These are phyloP conservation scores for Hamamelis virginiana DNA, from an alignment of 164 flowering plant genomes.

Conservation along the genomic window DNA sequence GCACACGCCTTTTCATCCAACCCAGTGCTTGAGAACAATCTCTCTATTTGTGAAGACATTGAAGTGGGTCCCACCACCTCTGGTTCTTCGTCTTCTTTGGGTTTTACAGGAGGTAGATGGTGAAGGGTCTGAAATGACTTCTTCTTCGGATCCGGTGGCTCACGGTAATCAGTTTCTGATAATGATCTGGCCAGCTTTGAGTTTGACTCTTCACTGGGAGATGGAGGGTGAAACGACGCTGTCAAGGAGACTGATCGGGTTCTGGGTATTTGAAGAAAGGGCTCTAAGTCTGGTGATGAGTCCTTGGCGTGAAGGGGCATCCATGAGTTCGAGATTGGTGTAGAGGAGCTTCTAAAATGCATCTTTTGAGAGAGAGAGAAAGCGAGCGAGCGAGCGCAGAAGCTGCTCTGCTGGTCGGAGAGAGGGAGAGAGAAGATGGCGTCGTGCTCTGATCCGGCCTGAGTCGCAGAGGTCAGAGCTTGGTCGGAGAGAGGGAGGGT, in stretches of 20 bases:
- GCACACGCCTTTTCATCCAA: conserved; percentile 13
- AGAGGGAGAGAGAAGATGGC: too few species aligned
- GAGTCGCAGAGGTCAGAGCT: too few species aligned
- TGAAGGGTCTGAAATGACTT: not conserved
- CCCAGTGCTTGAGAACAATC: conserved; percentile 20
- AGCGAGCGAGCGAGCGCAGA: too few species aligned
- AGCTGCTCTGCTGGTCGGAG: too few species aligned
- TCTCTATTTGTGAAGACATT: not conserved
- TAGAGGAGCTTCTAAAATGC: conserved; percentile 41
- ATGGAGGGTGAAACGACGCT: not conserved
- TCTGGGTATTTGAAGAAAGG: conserved; percentile 7
- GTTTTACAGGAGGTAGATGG: not conserved
- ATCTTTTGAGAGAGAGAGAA: too few species aligned
- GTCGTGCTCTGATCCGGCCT: too few species aligned
- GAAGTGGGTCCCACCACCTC: conserved; percentile 2
- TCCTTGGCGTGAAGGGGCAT: conserved; percentile 7
- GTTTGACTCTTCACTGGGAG: conserved; percentile 1
- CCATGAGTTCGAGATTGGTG: conserved; percentile 35
- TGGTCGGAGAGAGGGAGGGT: too few species aligned
- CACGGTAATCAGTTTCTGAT: conserved; percentile 3
- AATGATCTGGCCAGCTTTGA: conserved; percentile 3
- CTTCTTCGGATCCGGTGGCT: not conserved
- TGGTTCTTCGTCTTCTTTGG: not conserved
- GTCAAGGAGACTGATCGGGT: conserved; percentile 19
- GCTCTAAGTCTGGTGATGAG: conserved; percentile 17